Conservation (phyloP, 805 yeast genomes). For the Candida anglica region DNA sequence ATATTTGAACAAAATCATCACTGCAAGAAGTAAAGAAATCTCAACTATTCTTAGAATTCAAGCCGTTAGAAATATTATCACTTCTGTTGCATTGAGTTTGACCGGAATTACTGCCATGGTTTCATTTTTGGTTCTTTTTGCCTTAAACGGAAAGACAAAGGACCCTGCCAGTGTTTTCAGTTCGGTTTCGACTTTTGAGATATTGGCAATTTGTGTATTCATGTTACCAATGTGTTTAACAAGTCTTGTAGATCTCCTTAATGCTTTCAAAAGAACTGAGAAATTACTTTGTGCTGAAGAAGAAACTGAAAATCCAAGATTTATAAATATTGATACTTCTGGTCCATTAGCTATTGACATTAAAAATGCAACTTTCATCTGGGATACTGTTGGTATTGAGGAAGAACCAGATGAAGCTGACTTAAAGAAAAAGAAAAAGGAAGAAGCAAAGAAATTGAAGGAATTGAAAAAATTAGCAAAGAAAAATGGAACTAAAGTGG, state of each 20-base stretch:
- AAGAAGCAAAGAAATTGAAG: conserved; percentile 4
- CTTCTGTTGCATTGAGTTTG: conserved; percentile 63
- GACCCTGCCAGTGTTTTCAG: conserved; percentile 66
- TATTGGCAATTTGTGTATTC: conserved; percentile 57
- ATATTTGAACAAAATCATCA: conserved; percentile 53
- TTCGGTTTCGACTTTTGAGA: conserved; percentile 64
- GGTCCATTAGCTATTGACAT: conserved; percentile 15
- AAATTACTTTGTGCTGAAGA: conserved; percentile 46
- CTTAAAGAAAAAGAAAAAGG: conserved; percentile 1
- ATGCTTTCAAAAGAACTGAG: conserved; percentile 58
- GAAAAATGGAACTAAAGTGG: not conserved
- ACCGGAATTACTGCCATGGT: conserved; percentile 73
- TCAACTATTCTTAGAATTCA: conserved; percentile 57
- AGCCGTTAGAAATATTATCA: conserved; percentile 53
- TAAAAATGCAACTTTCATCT: conserved; percentile 20
- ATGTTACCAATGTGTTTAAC: conserved; percentile 70
- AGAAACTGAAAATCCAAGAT: conserved; percentile 29
- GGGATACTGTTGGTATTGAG: conserved; percentile 18
- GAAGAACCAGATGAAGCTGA: conserved; percentile 3
- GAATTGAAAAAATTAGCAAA: conserved; percentile 1
- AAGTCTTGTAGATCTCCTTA: conserved; percentile 62
- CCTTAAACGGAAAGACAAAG: conserved; percentile 22
- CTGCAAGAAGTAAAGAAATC: conserved; percentile 62
- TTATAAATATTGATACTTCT: conserved; percentile 16
- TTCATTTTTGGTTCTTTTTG: conserved; percentile 36